Evolutionary conservation across 345 rosid species (phyloP), one percentile per base, ranked within the genome.

Genomic region (Eucalyptus albens): DNA sequence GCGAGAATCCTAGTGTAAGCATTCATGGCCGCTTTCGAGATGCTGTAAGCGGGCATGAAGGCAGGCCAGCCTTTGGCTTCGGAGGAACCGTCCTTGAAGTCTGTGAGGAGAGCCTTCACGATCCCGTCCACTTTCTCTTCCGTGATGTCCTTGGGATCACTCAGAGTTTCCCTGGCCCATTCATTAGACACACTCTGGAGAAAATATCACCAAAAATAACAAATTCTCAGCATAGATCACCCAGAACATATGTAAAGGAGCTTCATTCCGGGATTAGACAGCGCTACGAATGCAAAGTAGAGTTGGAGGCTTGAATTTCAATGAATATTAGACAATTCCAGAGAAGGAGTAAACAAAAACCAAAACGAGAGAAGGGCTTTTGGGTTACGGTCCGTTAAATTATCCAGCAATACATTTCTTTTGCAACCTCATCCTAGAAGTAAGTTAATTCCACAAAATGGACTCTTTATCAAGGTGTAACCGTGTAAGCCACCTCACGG

Each of bases 1-100:
- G 94, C 93, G 80, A 93, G 87, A 50, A 94, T 88, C 90, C 94
- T 90, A 44, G 97, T 93, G 91, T 93, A 89, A 56, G 93, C 93
- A 11, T 93, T 93, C 92, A 93, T 89, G 31, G 69, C 93, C n/a
- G 94, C 96, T 90, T 93, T 94, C 5, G 96, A 93, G 49, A 93
- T 12, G 42, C 85, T 83, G 89, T 94, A 93, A 45, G 92, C 94
- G 21, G 95, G 88, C 87, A 91, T 86, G 15, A 86, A 88, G 50
- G 89, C 65, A 27, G 88, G 82, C 82, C 82, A 72, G 45, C 82
- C 82, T 72, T 72, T 72, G 82, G 82, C 45, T 72, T 72, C 26
- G 45, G 45, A 10, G 4, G 82, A 89, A 42, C 87, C 88, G 11
- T 89, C 89, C 65, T 55, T 89, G 55, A 51, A 69, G 87, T 89